Evolutionary conservation across 192 early-diverging fungal species (phyloP), one percentile per base, ranked within the genome.

Genomic region (Umbelopsis sp.): DNA sequence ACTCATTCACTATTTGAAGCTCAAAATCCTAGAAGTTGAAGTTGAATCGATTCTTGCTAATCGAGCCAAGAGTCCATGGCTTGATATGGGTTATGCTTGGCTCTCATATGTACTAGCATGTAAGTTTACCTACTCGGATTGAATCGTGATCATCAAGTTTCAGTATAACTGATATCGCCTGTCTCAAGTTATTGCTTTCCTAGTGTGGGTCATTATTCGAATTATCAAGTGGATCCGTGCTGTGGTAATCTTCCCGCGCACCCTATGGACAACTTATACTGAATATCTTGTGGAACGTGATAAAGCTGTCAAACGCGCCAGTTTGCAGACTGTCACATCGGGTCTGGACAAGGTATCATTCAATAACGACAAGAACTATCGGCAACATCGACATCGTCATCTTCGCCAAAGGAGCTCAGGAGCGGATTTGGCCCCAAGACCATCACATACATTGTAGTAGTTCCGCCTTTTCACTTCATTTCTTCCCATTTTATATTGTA

Each of bases 1-100:
- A 45, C 0, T 38, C 2, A 50, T 6, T 7, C 17, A 32, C 20
- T 20, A n/a, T 50, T 4, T 65, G 6, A 66, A 80, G 79, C 44
- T 80, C 8, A 80, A 80, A 53, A 66, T 45, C 36, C 59, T 80
- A 20, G 79, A 80, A 56, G 74, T 74, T 7, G 72, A 76, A 34
- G 69, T 80, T 10, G 74, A 75, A 22, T 73, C 68, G 16, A 80
- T 80, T 50, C 43, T 76, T 20, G 68, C 74, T 25, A 80, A 73
- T 17, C 71, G 79, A 36, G 70, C 79, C 16, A 73, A 80, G 20
- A 80, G 69, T 36, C 79, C 77, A 20, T 78, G 77, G 77, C 31
- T 78, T 10, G 77, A 78, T 22, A 74, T 71, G 2, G 77, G 66
- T 0, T 78, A 78, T 54, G 65, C 77, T 10, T 38, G 69, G 20